Conservation (phyloP, 768 basidiomycete genomes). For the Boletus subparvulus region DNA sequence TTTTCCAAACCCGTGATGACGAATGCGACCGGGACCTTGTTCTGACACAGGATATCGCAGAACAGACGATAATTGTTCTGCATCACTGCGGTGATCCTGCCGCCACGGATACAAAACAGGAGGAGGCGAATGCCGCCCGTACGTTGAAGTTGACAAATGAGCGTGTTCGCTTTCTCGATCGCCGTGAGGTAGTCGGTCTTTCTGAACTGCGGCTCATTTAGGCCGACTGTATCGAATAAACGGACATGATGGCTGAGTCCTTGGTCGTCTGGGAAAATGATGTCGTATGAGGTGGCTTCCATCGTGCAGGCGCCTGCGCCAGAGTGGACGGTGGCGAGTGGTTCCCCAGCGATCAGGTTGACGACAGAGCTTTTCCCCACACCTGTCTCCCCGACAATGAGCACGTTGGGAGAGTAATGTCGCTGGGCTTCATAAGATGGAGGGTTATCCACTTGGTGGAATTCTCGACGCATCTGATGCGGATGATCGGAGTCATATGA, state of each 20-base stretch:
- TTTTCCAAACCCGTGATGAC: constrained; percentile 36
- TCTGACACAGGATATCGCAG: constrained; percentile 31
- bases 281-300: constrained; percentile 25
- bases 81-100: constrained; percentile 30
- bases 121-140: constrained; percentile 34
- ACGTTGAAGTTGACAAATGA: constrained; percentile 35
- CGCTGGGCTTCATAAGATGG: constrained; percentile 22
- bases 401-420: constrained; percentile 36
- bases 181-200: constrained; percentile 28
- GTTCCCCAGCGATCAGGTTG: constrained; percentile 36
- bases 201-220: constrained; percentile 27
- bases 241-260: constrained; percentile 21
- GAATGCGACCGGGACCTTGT: constrained; percentile 32
- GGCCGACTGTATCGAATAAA: constrained; percentile 37
- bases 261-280: constrained; percentile 19
- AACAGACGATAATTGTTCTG: constrained; percentile 34
- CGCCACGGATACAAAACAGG: constrained; percentile 35
- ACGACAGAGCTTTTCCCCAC: constrained; percentile 42
- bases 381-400: constrained; percentile 35
- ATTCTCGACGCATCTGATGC: constrained; percentile 14
- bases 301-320: constrained; percentile 39
- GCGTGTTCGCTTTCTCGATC: constrained; percentile 32
- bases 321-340: constrained; percentile 29
- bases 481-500: constrained; percentile 1
- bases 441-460: constrained; percentile 6